phyloP scores from a whole-genome alignment of 148 eudicot genomes.

The Nyssa sinensis region DNA sequence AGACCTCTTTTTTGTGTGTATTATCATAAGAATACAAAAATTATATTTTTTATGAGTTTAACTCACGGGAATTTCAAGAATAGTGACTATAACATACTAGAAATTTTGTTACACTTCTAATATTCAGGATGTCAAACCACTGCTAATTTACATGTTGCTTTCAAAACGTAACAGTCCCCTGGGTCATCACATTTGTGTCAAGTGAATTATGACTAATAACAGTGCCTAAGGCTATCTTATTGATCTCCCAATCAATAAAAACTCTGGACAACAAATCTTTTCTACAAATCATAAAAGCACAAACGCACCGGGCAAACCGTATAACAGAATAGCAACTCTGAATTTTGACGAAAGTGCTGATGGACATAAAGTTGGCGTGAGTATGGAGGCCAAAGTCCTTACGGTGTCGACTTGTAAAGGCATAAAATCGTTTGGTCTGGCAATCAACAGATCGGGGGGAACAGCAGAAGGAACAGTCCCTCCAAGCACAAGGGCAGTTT shows the following conservation, averaged over 20 bases:
- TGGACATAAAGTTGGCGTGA: constrained; percentile 76
- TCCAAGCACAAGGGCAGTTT: constrained; percentile 95
- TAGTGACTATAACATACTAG: not conserved
- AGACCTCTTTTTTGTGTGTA: not conserved
- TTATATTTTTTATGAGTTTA: not conserved
- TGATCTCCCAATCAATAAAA: not conserved
- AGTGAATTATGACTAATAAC: not conserved
- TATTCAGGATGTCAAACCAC: not conserved
- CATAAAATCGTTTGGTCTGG: constrained; percentile 32
- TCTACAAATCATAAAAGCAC: constrained; percentile 2
- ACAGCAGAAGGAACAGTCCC: constrained; percentile 76
- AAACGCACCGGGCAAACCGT: constrained; percentile 74
- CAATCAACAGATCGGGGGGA: constrained; percentile 67
- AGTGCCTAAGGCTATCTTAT: not conserved
- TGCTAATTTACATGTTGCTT: not conserved
- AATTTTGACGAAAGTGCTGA: constrained; percentile 80
- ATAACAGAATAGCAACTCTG: constrained; percentile 67
- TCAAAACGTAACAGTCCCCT: too few species aligned
- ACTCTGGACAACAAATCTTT: not conserved
- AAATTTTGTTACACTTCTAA: not conserved
- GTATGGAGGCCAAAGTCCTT: constrained; percentile 62
- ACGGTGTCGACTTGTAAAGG: constrained; percentile 63
- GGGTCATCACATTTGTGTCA: not conserved
- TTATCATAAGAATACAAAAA: not conserved
- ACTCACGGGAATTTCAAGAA: constrained; percentile 1